Base-by-base conservation (phyloP, 2,329 filamentous ascomycete species). In the Penicillium sp. region DNA sequence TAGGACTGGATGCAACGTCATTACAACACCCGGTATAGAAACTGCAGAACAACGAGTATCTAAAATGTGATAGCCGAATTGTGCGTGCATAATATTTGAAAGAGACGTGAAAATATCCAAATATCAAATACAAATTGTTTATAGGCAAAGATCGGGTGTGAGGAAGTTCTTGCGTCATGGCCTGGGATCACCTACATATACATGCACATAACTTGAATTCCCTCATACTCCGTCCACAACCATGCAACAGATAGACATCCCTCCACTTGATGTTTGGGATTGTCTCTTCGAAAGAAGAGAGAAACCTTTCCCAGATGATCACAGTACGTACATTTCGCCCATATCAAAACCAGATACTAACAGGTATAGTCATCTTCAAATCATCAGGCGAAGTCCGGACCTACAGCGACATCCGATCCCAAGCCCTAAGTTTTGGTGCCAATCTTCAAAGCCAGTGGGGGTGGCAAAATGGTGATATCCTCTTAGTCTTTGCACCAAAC, bases 391-490 rank as follows among this genome's bases (percentile, higher is more conserved):
- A 34, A 34, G 21, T 29, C 19, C 50, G 21, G n/a, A 45, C 40
- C 23, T 38, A 45, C 29, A 36, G n/a, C 4, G 4, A 45, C 21
- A 29, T 52, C 6, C 40, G 50, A n/a, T 52, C 40, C 9, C 31
- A 27, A 10, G 40, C 40, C 5, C 16, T 45, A 52, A 60, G 19
- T 40, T 62, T 65, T 23, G 62, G 62, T 15, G 38, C 49, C 5
- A 53, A 58, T 5, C 36, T 66, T 7, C 43, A 43, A 8, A 25
- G 25, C 11, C 38, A 46, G 27, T 62, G 59, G 60, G 11, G 15
- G n/a, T 65, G 59, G 55, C 4, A 34, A 15, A 67, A 65, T 36
- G 59, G 60, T 25, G 60, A 67, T 27, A 55, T 64, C 2, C 38
- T 67, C 13, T 27, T 56, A 2, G 13, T 66, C 2, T 61, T 64